Evolutionary conservation across 129 eudicot species (phyloP).

Genomic region (Mikania micrantha): DNA sequence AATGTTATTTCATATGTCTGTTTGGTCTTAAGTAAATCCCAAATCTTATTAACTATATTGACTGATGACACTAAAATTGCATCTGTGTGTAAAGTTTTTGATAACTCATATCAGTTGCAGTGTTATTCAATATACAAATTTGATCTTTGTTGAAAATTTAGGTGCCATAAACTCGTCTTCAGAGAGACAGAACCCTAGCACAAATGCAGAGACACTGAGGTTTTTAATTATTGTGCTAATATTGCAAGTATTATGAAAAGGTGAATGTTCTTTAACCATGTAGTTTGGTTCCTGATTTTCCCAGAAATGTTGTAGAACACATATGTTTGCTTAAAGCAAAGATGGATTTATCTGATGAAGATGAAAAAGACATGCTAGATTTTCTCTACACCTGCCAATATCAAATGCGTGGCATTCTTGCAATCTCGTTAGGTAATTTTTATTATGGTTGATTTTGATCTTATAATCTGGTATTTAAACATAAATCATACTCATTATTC

Average conservation of each 20-base stretch:
- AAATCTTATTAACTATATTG: too few species aligned
- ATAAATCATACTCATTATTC: neutral
- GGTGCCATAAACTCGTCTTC: conserved; percentile 26
- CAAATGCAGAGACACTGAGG: conserved; percentile 34
- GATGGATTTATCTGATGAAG: conserved; percentile 67
- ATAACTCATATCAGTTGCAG: conserved; percentile 6
- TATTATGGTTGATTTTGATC: neutral
- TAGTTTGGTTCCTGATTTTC: conserved; percentile 6
- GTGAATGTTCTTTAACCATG: neutral
- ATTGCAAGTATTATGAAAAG: neutral
- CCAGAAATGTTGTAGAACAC: conserved; percentile 80
- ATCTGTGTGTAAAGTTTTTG: too few species aligned
- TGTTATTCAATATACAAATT: conserved; percentile 1
- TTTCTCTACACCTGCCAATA: conserved; percentile 74
- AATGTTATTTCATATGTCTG: too few species aligned
- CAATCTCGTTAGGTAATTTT: conserved; percentile 71
- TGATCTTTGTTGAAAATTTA: conserved; percentile 16
- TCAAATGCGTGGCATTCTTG: conserved; percentile 81
- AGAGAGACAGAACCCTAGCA: conserved; percentile 28
- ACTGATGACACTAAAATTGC: too few species aligned
- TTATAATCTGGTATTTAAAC: neutral
- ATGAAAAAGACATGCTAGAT: conserved; percentile 89
- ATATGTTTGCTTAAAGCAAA: conserved; percentile 73
- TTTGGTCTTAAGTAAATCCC: too few species aligned
- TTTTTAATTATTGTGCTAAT: conserved; percentile 4